A percentile compares a stretch with the other conserved stretches of the same genome.
These are phyloP conservation scores for Pseudopyrenochaeta lycopersici DNA, from an alignment of 2,329 filamentous ascomycete species.

Conservation along the genomic window DNA sequence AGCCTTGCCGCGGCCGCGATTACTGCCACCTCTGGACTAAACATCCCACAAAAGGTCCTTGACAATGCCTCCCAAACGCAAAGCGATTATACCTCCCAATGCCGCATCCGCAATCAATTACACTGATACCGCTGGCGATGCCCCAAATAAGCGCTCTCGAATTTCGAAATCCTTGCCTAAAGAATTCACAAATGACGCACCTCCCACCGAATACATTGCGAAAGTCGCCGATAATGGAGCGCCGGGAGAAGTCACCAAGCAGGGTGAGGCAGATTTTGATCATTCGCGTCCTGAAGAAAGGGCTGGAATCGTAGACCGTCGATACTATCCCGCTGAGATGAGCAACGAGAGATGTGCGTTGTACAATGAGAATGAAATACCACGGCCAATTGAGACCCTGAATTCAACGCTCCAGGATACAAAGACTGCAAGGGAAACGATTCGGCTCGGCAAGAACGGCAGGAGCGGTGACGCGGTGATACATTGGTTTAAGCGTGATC, in stretches of 20 bases:
- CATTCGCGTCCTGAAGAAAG: conserved; percentile 49
- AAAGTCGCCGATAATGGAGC: conserved; percentile 26
- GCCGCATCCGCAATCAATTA: conserved; percentile 41
- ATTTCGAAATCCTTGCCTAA: conserved; percentile 39
- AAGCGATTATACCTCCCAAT: conserved; percentile 40
- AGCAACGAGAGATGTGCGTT: conserved; percentile 77
- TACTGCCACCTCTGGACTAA: neutral
- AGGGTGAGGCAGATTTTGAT: conserved; percentile 35
- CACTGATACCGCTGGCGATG: conserved; percentile 42
- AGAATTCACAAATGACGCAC: conserved; percentile 25
- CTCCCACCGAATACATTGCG: conserved; percentile 12
- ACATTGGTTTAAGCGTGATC: conserved; percentile 91
- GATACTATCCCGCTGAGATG: conserved; percentile 89
- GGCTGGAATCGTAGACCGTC: conserved; percentile 56
- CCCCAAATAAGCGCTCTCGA: conserved; percentile 50
- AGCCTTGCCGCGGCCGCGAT: neutral
- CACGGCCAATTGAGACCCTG: conserved; percentile 77
- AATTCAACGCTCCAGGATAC: conserved; percentile 70
- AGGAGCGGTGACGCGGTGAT: conserved; percentile 71
- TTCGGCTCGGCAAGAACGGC: conserved; percentile 40
- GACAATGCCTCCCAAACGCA: conserved; percentile 31
- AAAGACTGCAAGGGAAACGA: conserved; percentile 58
- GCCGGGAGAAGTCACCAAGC: conserved; percentile 18
- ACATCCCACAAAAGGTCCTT: neutral
- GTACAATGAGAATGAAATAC: conserved; percentile 75